These are phyloP conservation scores for Rubroshorea leprosula DNA, from an alignment of 345 rosid genomes.

Conservation along the genomic window DNA sequence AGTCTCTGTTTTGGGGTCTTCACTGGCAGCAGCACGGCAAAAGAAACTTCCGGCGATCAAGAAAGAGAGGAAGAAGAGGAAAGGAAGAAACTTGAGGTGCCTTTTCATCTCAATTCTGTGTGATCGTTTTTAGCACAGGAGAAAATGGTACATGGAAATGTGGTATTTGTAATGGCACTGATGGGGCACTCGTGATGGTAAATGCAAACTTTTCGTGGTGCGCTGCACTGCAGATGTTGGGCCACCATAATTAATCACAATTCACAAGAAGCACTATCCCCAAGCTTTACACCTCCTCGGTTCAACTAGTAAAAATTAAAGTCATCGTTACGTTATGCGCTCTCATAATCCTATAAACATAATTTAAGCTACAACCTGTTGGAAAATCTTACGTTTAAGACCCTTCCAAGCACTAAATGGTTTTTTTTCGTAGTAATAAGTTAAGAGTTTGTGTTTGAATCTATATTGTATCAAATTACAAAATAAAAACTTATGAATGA, in stretches of 20 bases:
- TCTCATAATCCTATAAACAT: too few species aligned
- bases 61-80: slow-evolving; percentile 19
- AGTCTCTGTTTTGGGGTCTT: not conserved
- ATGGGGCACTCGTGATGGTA: slow-evolving; percentile 13
- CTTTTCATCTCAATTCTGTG: slow-evolving; percentile 7
- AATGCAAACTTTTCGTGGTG: too few species aligned
- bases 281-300: slow-evolving; percentile 28
- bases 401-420: too few species aligned
- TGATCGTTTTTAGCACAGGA: slow-evolving; percentile 5
- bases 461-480: too few species aligned
- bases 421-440: too few species aligned
- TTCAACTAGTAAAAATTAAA: slow-evolving; percentile 14
- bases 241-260: not conserved
- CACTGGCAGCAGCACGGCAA: slow-evolving; percentile 5
- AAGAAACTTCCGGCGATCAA: slow-evolving; percentile 9
- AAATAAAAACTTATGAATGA: too few species aligned
- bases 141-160: slow-evolving; percentile 12
- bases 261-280: not conserved
- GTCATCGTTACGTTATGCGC: too few species aligned
- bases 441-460: too few species aligned
- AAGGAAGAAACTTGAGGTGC: slow-evolving; percentile 8
- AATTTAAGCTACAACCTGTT: too few species aligned
- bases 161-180: slow-evolving; percentile 27
- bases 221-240: slow-evolving; percentile 5
- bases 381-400: too few species aligned